Base-by-base conservation (phyloP, 331 rosid genomes). In the Malus hybrid region DNA sequence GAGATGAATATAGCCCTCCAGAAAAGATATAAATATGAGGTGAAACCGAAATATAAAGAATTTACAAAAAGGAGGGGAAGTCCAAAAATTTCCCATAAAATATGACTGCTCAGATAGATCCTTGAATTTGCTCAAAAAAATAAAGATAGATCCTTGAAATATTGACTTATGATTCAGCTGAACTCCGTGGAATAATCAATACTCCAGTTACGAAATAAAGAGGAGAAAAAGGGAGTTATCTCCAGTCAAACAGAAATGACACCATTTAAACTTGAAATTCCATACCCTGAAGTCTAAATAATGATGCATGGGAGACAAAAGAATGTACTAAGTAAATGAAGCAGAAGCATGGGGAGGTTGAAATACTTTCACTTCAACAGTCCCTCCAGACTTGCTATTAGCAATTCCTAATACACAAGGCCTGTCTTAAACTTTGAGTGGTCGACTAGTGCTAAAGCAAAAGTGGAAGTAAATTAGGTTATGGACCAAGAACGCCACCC, bases 11-110 rank as follows among this genome's bases (percentile, higher is more conserved):
- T 9, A 56, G 30, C 42, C 68, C 32, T 77, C 30, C 7, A 28
- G 7, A 77, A 52, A 62, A 77, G 53, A 24, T 30, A 34, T 12
- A 75, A 57, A 57, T 44, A 29, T 8, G 71, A 78, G 36, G 12
- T 42, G 53, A 72, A 29, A 55, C 24, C 63, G 26, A 28, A 68
- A 39, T 28, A 75, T 14, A 78, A 70, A 72, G 46, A 75, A 65
- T 50, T 13, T 50, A 66, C 24, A 34, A 66, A 52, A 34, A 24
- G 58, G 29, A n/a, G 30, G 33, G 71, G 61, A 64, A 66, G 57
- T 39, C 46, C 16, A 66, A 13, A 71, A 10, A 4, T 26, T 48
- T 64, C 58, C 73, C 32, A 22, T 4, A 58, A 6, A 62, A 18
- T 19, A 58, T 66, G 24, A 75, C 73, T 24, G n/a, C 33, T 67